Conservation (phyloP, 805 yeast genomes). For the Nakazawaea wickerhamii region DNA sequence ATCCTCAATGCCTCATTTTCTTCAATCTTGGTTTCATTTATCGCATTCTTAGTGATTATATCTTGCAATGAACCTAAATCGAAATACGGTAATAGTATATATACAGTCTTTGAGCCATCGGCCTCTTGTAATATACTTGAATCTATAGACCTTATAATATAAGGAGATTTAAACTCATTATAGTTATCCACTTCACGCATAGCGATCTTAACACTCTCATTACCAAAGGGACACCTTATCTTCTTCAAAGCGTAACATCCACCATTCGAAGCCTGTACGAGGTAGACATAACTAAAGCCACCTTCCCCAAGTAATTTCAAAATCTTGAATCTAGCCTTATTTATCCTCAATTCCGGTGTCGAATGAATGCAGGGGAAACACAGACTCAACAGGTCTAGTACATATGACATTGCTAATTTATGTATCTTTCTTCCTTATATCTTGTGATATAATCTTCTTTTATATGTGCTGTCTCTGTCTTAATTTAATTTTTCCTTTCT, state of each 20-base stretch:
- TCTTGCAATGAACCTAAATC: conserved; percentile 76
- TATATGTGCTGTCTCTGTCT: conserved; percentile 17
- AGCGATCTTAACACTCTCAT: conserved; percentile 67
- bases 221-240: conserved; percentile 83
- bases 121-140: conserved; percentile 65
- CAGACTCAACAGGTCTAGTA: conserved; percentile 16
- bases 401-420: conserved; percentile 5
- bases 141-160: conserved; percentile 64
- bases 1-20: conserved; percentile 61
- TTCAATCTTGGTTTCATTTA: conserved; percentile 46
- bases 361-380: conserved; percentile 42
- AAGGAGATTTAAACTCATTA: conserved; percentile 62
- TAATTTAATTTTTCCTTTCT: no score
- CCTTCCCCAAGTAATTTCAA: conserved; percentile 82
- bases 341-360: conserved; percentile 56
- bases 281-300: conserved; percentile 80
- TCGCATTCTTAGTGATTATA: conserved; percentile 56
- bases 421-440: neutral
- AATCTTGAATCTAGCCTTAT: conserved; percentile 57
- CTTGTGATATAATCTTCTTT: conserved; percentile 16
- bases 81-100: conserved; percentile 75
- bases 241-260: conserved; percentile 72
- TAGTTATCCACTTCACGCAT: conserved; percentile 75
- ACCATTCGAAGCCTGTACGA: conserved; percentile 51
- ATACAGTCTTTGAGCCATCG: conserved; percentile 77